Evolutionary conservation across 2,329 filamentous ascomycete genomes (phyloP), one percentile per base, ranked within the genome.

Genomic region (Aschersonia sp.): DNA sequence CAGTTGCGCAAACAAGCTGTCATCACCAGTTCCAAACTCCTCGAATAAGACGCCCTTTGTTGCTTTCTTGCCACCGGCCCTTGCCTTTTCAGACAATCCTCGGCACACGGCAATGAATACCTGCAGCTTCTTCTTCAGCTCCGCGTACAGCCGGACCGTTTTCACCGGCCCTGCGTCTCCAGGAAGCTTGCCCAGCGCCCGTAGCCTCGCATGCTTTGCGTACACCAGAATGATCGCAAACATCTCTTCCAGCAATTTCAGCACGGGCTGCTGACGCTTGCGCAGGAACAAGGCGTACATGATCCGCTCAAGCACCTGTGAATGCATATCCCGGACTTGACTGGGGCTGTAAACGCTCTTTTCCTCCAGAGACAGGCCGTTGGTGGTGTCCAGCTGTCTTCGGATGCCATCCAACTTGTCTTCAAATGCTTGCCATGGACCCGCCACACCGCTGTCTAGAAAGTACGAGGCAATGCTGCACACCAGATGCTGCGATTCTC

Each of bases 401-500:
- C 90, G 76, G 11, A 92, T 71, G 7, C 67, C 69, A 30, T 79
- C 69, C 0, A 95, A 68, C 53, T 79, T 83, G 0, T 59, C 58
- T 45, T 84, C 77, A 50, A 95, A 90, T 0, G 69, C 67, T 29
- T 66, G 67, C 89, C 90, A 97, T 0, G 82, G 79, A 12, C 74
- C 71, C 6, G 75, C 74, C 45, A 97, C 81, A 2, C 83, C 88
- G 0, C 79, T 76, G 49, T 90, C 85, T 52, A 94, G 83, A 55
- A 89, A 84, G 58, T 95, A 92, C 1, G 81, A 76, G 40, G 80
- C 76, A 0, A 95, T 63, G 8, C 77, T 77, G 1, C 77, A 73
- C 30, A 94, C 72, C 53, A 97, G 89, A 60, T 92, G 83, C 47
- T 86, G 81, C 0, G 87, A 82, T 58, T 94, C 85, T 39, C 83